phyloP scores from a whole-genome alignment of 2,329 filamentous ascomycete genomes.

The Trichoderma sp. region DNA sequence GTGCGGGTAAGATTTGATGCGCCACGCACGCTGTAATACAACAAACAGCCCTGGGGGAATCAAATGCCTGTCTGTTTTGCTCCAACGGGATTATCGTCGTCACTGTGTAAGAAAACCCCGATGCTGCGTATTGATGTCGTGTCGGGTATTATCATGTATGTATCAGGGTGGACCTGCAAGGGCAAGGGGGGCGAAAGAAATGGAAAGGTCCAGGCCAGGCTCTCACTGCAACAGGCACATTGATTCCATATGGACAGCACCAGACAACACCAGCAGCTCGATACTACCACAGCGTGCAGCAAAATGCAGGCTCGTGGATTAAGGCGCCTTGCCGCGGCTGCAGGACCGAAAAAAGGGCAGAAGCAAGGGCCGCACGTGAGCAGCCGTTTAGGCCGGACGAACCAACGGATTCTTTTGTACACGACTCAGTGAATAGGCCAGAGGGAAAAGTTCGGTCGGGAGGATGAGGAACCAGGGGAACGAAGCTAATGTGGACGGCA shows the following conservation, averaged over 20 bases:
- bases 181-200: background rate
- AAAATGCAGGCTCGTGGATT: background rate
- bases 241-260: background rate
- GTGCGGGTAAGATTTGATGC: background rate
- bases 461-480: background rate
- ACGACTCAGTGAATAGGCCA: background rate
- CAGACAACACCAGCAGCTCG: background rate
- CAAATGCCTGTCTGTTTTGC: background rate
- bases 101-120: background rate
- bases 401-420: background rate
- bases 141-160: background rate
- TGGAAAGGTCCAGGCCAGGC: background rate
- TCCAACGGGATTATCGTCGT: background rate
- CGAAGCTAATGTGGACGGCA: background rate
- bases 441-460: background rate
- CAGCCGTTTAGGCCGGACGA: background rate
- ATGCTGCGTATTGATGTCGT: background rate
- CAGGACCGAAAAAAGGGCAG: background rate
- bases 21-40: background rate
- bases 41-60: background rate
- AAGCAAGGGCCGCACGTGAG: background rate
- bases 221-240: background rate
- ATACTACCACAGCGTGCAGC: background rate
- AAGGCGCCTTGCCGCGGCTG: background rate
- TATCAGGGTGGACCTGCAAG: background rate